Percentiles rank a stretch among this genome's conserved stretches.
Conservation (phyloP, 129 eudicot species). For the Apium graveolens region DNA sequence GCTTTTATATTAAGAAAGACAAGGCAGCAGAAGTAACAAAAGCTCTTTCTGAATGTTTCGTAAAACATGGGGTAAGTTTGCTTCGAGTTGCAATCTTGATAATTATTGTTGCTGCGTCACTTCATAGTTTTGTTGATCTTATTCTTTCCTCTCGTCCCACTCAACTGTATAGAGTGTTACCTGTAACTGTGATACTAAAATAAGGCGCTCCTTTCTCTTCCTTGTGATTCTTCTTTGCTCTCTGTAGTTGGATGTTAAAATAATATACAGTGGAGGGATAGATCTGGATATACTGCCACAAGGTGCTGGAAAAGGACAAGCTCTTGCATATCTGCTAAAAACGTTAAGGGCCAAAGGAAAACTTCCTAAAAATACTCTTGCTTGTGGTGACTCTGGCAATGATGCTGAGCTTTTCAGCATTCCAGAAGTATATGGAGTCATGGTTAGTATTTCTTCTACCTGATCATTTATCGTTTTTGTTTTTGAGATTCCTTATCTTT, state of each 20-base stretch:
- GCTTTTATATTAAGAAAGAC: constrained; percentile 81
- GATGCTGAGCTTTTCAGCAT: constrained; percentile 93
- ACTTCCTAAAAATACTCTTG: constrained; percentile 86
- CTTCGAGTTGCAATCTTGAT: not conserved
- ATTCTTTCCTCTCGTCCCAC: not conserved
- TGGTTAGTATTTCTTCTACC: constrained; percentile 46
- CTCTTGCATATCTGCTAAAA: constrained; percentile 81
- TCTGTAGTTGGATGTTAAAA: constrained; percentile 89
- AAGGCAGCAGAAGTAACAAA: constrained; percentile 68
- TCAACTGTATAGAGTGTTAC: not conserved
- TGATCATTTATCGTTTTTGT: not conserved
- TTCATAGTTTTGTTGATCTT: not conserved
- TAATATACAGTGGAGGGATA: constrained; percentile 92
- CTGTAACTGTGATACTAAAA: not conserved
- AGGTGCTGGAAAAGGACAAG: constrained; percentile 99
- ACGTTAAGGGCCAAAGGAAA: constrained; percentile 54
- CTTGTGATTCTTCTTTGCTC: constrained; percentile 7
- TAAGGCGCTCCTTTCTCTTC: not conserved
- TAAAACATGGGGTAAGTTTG: constrained; percentile 67
- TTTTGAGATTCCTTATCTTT: not conserved
- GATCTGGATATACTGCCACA: constrained; percentile 91
- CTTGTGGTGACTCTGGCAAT: constrained; percentile 95
- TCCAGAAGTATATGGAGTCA: constrained; percentile 94
- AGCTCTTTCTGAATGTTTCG: constrained; percentile 50
- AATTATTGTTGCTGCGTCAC: not conserved